phyloP scores from a whole-genome alignment of 345 rosid genomes.

The Brassica rapa region DNA sequence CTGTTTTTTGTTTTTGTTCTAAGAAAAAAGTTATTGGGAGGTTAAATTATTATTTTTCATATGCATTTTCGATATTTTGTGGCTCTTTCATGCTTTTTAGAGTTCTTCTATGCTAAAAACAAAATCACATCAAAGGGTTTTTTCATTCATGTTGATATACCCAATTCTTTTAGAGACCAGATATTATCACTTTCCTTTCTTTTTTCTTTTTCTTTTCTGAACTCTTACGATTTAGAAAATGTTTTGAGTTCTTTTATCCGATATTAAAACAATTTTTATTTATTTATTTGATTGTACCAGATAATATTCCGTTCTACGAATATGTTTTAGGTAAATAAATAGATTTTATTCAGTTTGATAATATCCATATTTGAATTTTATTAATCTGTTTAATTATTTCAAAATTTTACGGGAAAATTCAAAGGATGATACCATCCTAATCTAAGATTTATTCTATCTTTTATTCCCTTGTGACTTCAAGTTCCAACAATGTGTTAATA shows the following conservation, averaged over 20 bases:
- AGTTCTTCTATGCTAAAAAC: constrained; percentile 31
- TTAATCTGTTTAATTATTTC: not conserved
- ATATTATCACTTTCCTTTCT: constrained; percentile 16
- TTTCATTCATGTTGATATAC: not conserved
- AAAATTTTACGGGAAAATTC: not conserved
- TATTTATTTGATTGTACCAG: not conserved
- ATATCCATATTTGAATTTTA: not conserved
- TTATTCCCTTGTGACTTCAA: constrained; percentile 41
- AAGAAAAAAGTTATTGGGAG: not conserved
- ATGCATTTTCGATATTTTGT: constrained; percentile 28
- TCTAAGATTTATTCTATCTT: constrained; percentile 4
- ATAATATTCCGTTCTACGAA: not conserved
- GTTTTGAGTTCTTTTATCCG: not conserved
- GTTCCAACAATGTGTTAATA: constrained; percentile 39
- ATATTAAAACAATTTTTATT: not conserved
- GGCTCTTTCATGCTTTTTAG: constrained; percentile 32
- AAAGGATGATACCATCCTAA: constrained; percentile 25
- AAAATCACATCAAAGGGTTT: constrained; percentile 9
- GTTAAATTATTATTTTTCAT: constrained; percentile 4
- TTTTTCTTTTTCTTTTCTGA: not conserved
- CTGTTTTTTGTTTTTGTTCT: not conserved
- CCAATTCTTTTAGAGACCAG: not conserved
- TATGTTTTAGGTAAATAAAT: constrained; percentile 4
- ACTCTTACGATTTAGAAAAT: not conserved
- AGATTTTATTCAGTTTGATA: constrained; percentile 1